Evolutionary conservation across 192 early-diverging fungal genomes (phyloP), one percentile per base, ranked within the genome.

Genomic region (Coemansia sp.): DNA sequence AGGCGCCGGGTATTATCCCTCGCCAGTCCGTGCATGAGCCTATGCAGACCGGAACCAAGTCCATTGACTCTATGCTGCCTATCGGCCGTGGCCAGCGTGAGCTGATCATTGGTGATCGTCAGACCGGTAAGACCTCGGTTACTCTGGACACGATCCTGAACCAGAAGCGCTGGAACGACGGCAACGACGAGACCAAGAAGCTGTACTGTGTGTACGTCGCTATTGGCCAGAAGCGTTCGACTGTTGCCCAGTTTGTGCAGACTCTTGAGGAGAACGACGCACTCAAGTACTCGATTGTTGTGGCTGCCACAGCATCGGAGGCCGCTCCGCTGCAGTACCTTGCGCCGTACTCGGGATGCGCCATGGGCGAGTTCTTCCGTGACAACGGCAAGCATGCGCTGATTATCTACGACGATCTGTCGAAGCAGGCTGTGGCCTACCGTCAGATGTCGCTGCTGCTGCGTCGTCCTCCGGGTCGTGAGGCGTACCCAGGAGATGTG

Each of bases 31-130:
- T 98, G 75, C 93, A 94, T 84, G 94, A 97, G 87, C 97, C 97
- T 73, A 96, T 98, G 94, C 93, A 95, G 84, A 98, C 97, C 82
- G 97, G 97, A 85, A 96, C 95, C 87, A 98, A 98, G 89, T 98
- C 94, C 72, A 94, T 98, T 76, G 97, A 98, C 90, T 97, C 97
- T 84, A 98, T 98, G 97, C 90, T 98, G 70, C 97, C 97, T 65
- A 96, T 98, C 67, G 97, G 97, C 76, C 94, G 97, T 95, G 97
- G 97, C 80, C 97, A 98, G 89, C 93, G 97, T 94, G 97, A 98
- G 86, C 89, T 98, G 86, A 98, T 98, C 82, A 98, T 97, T 85
- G 97, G 97, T 83, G 97, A 98, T 87, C 93, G 95, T 90, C 97
- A 98, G 82, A 98, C 97, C 67, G 97, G 97, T 76, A 98, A 98